phyloP scores from a whole-genome alignment of 83 land plant genomes.

The Thuja plicata region DNA sequence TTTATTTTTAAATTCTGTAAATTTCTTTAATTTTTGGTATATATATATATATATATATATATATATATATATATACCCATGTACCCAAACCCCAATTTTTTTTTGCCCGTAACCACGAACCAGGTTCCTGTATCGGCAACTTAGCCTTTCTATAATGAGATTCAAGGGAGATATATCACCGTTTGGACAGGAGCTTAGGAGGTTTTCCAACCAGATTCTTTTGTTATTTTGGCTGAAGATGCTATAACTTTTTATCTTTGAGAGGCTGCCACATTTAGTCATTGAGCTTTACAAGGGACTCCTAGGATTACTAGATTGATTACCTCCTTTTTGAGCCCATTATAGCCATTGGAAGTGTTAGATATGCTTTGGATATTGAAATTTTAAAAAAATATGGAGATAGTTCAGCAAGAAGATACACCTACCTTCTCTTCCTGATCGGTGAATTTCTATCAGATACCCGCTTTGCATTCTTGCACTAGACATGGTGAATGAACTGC shows the following conservation, averaged over 20 bases:
- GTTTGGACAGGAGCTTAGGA: background rate
- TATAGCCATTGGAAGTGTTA: background rate
- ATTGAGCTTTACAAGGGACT: background rate
- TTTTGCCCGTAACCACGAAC: no score
- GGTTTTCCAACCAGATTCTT: background rate
- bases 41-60: no score
- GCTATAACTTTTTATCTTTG: no score
- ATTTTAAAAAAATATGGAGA: background rate
- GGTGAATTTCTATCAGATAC: background rate
- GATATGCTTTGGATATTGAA: background rate
- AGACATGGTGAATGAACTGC: background rate
- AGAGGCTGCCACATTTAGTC: background rate
- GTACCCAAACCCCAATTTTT: no score
- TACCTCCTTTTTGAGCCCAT: background rate
- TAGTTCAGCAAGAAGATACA: background rate
- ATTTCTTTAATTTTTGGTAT: no score
- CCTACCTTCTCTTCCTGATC: background rate
- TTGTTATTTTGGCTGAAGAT: background rate
- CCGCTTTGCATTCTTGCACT: background rate
- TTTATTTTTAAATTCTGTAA: no score
- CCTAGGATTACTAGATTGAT: background rate
- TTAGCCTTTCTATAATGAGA: background rate
- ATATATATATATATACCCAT: no score
- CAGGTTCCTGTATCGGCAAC: no score
- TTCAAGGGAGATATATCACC: background rate